Evolutionary conservation across 306 rosid species (phyloP).

Genomic region (Cucumis cinereus): DNA sequence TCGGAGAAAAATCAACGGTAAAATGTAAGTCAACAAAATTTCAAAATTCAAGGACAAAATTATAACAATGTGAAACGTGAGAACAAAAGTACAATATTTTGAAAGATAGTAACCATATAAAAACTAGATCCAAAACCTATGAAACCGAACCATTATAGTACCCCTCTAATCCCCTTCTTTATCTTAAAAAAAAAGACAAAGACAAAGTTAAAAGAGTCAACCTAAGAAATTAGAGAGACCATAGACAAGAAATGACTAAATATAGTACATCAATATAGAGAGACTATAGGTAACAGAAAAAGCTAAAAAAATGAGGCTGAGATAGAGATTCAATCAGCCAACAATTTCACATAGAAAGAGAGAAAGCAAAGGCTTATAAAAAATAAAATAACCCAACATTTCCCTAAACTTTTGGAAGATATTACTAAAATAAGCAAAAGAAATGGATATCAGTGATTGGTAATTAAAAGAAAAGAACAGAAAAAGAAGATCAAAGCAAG

Average conservation of each 20-base stretch:
- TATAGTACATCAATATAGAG: not conserved
- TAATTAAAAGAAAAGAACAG: not conserved
- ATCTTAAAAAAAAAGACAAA: not conserved
- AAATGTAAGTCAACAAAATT: no score
- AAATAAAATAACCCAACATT: not conserved
- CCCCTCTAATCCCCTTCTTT: no score
- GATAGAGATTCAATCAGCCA: not conserved
- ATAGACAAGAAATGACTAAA: not conserved
- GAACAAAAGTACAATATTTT: no score
- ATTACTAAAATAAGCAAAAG: not conserved
- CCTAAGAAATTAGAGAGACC: not conserved
- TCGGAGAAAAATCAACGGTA: no score
- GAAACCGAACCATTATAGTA: no score
- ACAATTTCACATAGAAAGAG: not conserved
- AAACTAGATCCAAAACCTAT: not conserved
- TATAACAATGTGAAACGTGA: no score
- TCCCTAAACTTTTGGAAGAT: not conserved
- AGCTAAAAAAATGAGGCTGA: not conserved
- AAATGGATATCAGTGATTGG: not conserved
- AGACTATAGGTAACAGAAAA: not conserved
- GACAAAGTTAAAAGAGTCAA: not conserved
- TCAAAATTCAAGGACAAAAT: no score
- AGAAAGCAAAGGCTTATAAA: not conserved
- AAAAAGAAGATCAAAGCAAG: not conserved
- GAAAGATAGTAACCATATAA: no score